Percentiles rank a stretch among this genome's conserved stretches.
Evolutionary conservation across 1,284 basidiomycete species (phyloP).

Genomic region (Marasmius oreades): DNA sequence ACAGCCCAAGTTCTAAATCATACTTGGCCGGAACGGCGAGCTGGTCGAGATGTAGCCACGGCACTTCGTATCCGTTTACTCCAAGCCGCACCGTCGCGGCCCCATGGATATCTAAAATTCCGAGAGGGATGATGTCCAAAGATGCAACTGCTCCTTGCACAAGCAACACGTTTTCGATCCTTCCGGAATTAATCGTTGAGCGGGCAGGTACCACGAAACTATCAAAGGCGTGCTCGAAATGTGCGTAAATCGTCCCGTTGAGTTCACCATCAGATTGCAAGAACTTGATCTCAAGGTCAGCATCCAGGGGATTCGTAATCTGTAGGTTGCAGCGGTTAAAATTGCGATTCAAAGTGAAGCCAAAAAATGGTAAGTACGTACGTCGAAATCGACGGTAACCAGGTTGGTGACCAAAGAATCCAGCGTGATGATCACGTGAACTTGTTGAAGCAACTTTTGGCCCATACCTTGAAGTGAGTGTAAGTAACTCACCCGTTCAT

Average conservation of each 20-base stretch:
- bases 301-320: constrained; percentile 56
- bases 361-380: constrained; percentile 25
- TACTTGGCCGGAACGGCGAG: constrained; percentile 44
- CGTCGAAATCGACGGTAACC: constrained; percentile 53
- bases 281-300: constrained; percentile 51
- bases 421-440: constrained; percentile 50
- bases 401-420: constrained; percentile 47
- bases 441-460: constrained; percentile 38
- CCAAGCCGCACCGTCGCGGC: constrained; percentile 48
- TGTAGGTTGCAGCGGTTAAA: constrained; percentile 16
- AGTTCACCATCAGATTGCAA: constrained; percentile 55
- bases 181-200: constrained; percentile 53
- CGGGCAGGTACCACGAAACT: constrained; percentile 55
- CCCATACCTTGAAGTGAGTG: constrained; percentile 27
- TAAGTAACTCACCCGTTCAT: not conserved
- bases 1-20: constrained; percentile 20
- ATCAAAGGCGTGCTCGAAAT: constrained; percentile 51
- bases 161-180: constrained; percentile 52
- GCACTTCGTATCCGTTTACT: constrained; percentile 47
- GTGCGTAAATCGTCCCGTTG: constrained; percentile 50
- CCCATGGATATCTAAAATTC: constrained; percentile 48
- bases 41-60: constrained; percentile 55
- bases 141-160: constrained; percentile 52
- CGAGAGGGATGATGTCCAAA: constrained; percentile 51
- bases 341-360: constrained; percentile 4